Evolutionary conservation across 441 rosid species (phyloP), one percentile per base, ranked within the genome.

Genomic region (Manihot esculenta): DNA sequence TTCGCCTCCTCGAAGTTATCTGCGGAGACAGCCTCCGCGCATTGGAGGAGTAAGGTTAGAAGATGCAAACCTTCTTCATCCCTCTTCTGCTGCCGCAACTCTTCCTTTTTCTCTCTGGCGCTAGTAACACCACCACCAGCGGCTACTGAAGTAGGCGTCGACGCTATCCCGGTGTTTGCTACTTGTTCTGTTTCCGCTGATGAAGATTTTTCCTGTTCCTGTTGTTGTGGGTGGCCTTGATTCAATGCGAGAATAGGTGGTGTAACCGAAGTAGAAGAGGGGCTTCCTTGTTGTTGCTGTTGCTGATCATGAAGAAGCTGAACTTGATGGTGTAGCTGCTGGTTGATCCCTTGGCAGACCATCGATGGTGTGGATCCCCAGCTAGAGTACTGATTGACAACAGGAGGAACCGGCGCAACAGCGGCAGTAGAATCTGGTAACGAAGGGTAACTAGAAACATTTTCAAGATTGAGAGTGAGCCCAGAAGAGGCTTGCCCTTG

Each of bases 31-130:
- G 99, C 97, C 78, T 94, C 97, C 10, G 97, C 97, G 72, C 99
- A 94, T 75, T 92, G 97, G 69, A 94, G 89, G 42, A 94, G 88
- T 60, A 92, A 74, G 18, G 96, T 94, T 30, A 92, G 88, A 21
- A 94, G 88, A 74, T 92, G 97, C 50, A 94, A 76, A 14, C 98
- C 99, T 74, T 92, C 92, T 72, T 95, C 98, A 75, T 95, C 97
- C 74, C 89, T 84, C 74, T 90, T 86, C 76, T 84, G 92, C 76
- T 92, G 91, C 75, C 83, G 74, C 64, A 82, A 69, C 82, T 92
- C 98, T 78, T 92, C 99, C 64, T 86, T 94, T 63, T 82, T 81
- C 73, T 87, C 93, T 70, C 88, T 81, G 3, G 59, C 51, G 71
- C 71, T 38, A 55, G 79, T 49, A 30, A 65, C 72, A 7, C 47